Conservation (phyloP, 371 early-diverging fungal genomes). For the Saksenaea oblongispora region DNA sequence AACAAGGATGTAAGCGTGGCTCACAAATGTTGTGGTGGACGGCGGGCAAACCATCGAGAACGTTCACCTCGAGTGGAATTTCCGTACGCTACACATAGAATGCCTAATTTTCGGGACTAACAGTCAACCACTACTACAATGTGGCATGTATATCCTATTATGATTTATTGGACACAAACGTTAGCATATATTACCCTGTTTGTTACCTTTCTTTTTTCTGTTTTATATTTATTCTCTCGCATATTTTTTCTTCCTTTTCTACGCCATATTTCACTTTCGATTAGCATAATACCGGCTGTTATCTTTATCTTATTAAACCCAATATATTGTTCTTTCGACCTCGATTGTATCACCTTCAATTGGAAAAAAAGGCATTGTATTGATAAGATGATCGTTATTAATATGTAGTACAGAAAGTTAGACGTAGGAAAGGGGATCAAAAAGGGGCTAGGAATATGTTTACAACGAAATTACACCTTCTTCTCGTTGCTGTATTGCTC, state of each 20-base stretch:
- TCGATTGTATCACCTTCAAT: too few species aligned
- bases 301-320: too few species aligned
- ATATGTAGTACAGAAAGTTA: too few species aligned
- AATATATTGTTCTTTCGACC: too few species aligned
- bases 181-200: background rate
- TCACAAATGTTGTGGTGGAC: background rate
- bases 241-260: background rate
- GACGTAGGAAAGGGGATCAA: too few species aligned
- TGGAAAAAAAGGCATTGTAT: too few species aligned
- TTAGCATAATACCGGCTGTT: background rate
- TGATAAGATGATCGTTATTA: too few species aligned
- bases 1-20: background rate
- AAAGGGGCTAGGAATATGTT: too few species aligned
- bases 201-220: background rate
- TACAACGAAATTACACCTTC: too few species aligned
- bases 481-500: background rate
- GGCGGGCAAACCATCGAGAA: constrained; percentile 10
- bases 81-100: background rate
- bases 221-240: background rate
- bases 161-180: background rate
- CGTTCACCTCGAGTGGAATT: constrained; percentile 15
- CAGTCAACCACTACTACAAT: background rate
- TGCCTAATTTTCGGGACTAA: background rate
- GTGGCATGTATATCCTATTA: background rate
- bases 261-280: background rate